Conservation (phyloP, 306 rosid genomes). For the Ammopiptanthus mongolicus region DNA sequence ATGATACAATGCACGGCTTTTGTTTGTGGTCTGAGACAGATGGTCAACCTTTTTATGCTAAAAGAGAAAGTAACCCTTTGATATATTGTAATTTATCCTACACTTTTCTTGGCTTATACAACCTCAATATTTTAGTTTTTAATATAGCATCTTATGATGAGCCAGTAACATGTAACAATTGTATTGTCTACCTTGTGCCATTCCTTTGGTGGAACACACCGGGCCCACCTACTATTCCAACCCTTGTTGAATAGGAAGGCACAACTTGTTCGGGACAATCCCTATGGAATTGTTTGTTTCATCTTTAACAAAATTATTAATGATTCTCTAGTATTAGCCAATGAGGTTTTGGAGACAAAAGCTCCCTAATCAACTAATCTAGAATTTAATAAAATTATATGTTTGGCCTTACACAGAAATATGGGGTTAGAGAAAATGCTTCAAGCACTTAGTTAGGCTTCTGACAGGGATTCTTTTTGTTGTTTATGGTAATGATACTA, state of each 20-base stretch:
- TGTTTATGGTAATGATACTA: conserved; percentile 14
- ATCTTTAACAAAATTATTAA: conserved; percentile 16
- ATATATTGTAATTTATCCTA: background rate
- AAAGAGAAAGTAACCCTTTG: conserved; percentile 11
- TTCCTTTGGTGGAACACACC: conserved; percentile 37
- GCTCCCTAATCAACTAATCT: background rate
- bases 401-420: conserved; percentile 19
- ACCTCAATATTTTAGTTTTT: conserved; percentile 5
- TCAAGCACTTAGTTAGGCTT: conserved; percentile 12
- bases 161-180: conserved; percentile 26
- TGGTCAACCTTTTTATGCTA: conserved; percentile 31
- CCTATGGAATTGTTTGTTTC: conserved; percentile 25
- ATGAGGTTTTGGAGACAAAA: conserved; percentile 10
- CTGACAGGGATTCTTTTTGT: conserved; percentile 9
- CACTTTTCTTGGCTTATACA: conserved; percentile 7
- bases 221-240: conserved; percentile 42
- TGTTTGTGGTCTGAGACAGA: conserved; percentile 25
- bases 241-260: conserved; percentile 27
- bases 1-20: conserved; percentile 34
- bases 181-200: conserved; percentile 36
- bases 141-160: conserved; percentile 26
- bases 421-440: conserved; percentile 22
- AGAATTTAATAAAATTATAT: conserved; percentile 25
- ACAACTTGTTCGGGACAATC: conserved; percentile 27
- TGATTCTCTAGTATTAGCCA: conserved; percentile 24